Evolutionary conservation across 306 rosid genomes (phyloP), one percentile per base, ranked within the genome.

Genomic region (Elaeagnus macrophylla): DNA sequence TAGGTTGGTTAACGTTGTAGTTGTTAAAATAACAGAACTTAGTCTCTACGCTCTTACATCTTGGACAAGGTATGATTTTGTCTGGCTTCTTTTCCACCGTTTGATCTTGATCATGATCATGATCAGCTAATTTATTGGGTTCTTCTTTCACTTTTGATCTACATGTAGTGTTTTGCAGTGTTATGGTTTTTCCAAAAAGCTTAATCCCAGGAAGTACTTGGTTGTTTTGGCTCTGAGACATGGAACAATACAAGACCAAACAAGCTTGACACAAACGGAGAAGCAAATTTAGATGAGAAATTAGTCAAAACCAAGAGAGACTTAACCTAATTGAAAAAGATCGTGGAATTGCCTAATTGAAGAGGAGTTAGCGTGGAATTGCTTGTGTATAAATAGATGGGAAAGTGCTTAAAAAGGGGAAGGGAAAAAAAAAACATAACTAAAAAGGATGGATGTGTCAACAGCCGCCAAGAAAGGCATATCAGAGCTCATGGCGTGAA

Each of bases 11-110:
- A 18, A 89, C 94, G 68, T 89, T 89, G 72, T 89, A 89, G 59
- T 89, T 89, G 36, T 89, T 89, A 78, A 89, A 89, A 66, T 89
- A 89, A 53, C 97, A 90, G 65, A 90, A 90, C 56, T 90, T 90
- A n/a, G 97, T 90, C 61, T 90, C 95, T 81, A 72, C 65, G 78
- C 97, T 90, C 65, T 90, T 83, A 82, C 97, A 90, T 70, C 97
- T 83, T 0, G 97, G 97, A 36, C 97, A 90, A 0, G 86, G 50
- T 53, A 86, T 68, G 62, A 77, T 86, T 82, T 86, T 83, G 3
- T 83, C 95, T n/a, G 81, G 68, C 59, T 60, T 74, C 73, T 72
- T 86, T 70, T 57, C 76, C 50, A 54, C 53, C 47, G 61, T 62
- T 15, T 66, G 80, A 17, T 73, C 69, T 14, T 25, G 32, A 25